These are phyloP conservation scores for Pharnaceum exiguum DNA, from an alignment of 148 eudicot genomes.

Conservation along the genomic window DNA sequence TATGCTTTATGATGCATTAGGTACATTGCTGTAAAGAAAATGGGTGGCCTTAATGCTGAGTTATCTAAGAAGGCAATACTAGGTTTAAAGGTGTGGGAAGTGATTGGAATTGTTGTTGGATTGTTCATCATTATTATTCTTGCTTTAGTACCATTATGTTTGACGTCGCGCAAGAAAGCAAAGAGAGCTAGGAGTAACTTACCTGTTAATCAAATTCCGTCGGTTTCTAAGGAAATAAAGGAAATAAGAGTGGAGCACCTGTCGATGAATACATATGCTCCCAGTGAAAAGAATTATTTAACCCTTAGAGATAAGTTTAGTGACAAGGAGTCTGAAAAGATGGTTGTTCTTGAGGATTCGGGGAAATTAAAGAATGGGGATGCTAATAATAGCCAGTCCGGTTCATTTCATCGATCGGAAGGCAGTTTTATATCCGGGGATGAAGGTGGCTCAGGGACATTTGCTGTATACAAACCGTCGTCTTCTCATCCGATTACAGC, in stretches of 20 bases:
- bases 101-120: conserved; percentile 48
- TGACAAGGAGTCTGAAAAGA: conserved; percentile 48
- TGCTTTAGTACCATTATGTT: conserved; percentile 38
- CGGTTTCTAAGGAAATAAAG: conserved; percentile 56
- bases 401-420: conserved; percentile 46
- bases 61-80: conserved; percentile 34
- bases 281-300: conserved; percentile 36
- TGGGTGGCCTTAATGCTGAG: conserved; percentile 46
- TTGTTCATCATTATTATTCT: conserved; percentile 42
- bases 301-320: conserved; percentile 54
- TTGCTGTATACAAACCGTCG: conserved; percentile 36
- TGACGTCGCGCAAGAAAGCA: conserved; percentile 50
- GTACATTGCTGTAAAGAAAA: conserved; percentile 22
- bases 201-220: conserved; percentile 51
- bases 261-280: conserved; percentile 29
- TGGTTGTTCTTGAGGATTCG: conserved; percentile 32
- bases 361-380: conserved; percentile 48
- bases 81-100: conserved; percentile 57
- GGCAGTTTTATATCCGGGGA: conserved; percentile 52
- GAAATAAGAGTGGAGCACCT: conserved; percentile 51
- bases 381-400: conserved; percentile 39
- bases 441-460: conserved; percentile 45
- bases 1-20: conserved; percentile 7
- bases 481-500: conserved; percentile 55
- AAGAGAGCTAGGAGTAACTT: conserved; percentile 29